phyloP scores from a whole-genome alignment of 2,329 filamentous ascomycete genomes.

The Ophiosphaerella narmari region DNA sequence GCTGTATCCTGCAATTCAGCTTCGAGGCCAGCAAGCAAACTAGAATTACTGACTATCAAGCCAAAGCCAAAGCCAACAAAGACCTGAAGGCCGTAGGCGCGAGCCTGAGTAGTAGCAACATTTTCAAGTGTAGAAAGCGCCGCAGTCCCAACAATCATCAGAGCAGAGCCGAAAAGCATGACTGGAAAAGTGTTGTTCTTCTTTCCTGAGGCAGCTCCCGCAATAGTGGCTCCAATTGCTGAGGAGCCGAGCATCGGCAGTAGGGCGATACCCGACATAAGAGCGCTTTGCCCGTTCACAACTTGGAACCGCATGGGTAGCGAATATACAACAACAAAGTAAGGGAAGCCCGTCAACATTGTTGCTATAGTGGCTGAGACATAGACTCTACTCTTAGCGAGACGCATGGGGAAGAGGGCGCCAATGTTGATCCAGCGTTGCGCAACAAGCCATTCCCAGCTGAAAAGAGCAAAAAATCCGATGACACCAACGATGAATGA shows the following conservation, averaged over 20 bases:
- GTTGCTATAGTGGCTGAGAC: conserved; percentile 6
- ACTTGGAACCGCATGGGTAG: conserved; percentile 11
- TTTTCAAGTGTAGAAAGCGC: conserved; percentile 6
- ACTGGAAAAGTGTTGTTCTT: conserved; percentile 11
- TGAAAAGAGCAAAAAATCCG: conserved; percentile 6
- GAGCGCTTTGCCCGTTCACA: conserved; percentile 6
- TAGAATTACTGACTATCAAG: conserved; percentile 9
- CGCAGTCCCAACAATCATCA: conserved; percentile 10
- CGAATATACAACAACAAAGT: conserved; percentile 12
- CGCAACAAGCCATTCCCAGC: conserved; percentile 9
- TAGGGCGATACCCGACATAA: conserved; percentile 8
- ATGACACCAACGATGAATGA: conserved; percentile 5
- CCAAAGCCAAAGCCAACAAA: conserved; percentile 12
- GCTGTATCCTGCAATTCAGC: conserved; percentile 8
- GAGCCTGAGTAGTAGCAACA: conserved; percentile 1
- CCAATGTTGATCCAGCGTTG: conserved; percentile 6
- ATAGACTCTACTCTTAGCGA: conserved; percentile 9
- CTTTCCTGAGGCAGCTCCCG: conserved; percentile 9
- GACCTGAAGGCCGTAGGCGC: conserved; percentile 10
- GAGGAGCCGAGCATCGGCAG: conserved; percentile 11
- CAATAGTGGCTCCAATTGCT: conserved; percentile 8
- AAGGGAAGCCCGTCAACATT: conserved; percentile 8
- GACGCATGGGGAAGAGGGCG: conserved; percentile 6
- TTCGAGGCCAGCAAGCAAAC: conserved; percentile 9
- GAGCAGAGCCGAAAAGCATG: conserved; percentile 5